Evolutionary conservation across 495 filamentous ascomycete species (phyloP).

Genomic region (Rhypophila decipiens): DNA sequence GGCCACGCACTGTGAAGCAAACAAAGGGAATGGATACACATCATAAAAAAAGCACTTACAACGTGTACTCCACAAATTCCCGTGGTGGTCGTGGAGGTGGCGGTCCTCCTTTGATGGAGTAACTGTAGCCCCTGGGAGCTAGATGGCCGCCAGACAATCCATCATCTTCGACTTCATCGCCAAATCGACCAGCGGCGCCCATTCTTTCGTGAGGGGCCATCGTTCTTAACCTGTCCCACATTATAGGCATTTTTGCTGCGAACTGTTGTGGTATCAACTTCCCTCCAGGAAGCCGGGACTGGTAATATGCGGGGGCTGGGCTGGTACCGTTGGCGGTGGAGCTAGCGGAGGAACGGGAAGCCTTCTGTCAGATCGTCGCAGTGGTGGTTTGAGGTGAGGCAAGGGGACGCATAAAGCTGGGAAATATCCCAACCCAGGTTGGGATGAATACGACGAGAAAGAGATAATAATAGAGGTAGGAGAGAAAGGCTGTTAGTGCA

Average conservation of each 20-base stretch:
- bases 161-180: conserved; percentile 10
- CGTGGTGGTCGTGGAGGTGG: conserved; percentile 22
- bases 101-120: conserved; percentile 26
- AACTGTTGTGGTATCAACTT: conserved; percentile 3
- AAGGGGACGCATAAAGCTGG: conserved; percentile 13
- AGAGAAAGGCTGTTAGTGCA: conserved; percentile 2
- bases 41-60: conserved; percentile 17
- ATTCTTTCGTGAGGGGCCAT: conserved; percentile 3
- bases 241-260: conserved; percentile 5
- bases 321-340: background rate
- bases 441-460: background rate
- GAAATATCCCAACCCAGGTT: conserved; percentile 4
- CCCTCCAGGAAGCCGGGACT: conserved; percentile 3
- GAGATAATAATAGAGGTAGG: no score
- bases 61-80: conserved; percentile 20
- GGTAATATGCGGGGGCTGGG: conserved; percentile 1
- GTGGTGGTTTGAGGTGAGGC: conserved; percentile 10
- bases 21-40: conserved; percentile 1
- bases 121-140: conserved; percentile 19
- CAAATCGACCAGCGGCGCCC: conserved; percentile 8
- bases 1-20: no score
- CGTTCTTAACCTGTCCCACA: conserved; percentile 16
- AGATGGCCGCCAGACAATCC: conserved; percentile 3
- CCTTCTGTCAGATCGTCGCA: conserved; percentile 21
- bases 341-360: background rate